phyloP scores from a whole-genome alignment of 805 yeast species.

The Metschnikowia peoriensis region DNA sequence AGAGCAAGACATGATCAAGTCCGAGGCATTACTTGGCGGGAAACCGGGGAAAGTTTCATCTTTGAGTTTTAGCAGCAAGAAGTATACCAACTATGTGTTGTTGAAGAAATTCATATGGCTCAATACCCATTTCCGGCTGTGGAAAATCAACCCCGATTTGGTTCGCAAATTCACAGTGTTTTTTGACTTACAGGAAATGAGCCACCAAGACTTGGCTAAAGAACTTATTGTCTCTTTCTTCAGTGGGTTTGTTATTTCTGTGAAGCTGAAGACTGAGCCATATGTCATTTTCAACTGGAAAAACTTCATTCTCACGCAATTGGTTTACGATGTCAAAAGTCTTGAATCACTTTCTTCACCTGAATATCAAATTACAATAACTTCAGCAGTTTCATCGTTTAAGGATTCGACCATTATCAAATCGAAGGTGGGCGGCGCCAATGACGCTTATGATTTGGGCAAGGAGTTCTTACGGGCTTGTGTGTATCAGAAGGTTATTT shows the following conservation, averaged over 20 bases:
- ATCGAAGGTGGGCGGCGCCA: conserved; percentile 15
- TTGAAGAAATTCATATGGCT: conserved; percentile 32
- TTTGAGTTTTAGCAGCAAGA: conserved; percentile 9
- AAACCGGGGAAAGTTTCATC: conserved; percentile 1
- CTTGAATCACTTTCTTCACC: conserved; percentile 1
- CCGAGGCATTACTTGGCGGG: background rate
- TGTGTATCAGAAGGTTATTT: conserved; percentile 27
- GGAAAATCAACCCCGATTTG: conserved; percentile 20
- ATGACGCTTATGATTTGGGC: conserved; percentile 23
- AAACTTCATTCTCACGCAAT: conserved; percentile 30
- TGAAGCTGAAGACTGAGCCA: conserved; percentile 20
- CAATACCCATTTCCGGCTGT: conserved; percentile 21
- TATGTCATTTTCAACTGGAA: conserved; percentile 34
- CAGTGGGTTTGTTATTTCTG: conserved; percentile 20
- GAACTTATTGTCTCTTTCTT: conserved; percentile 24
- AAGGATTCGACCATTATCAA: conserved; percentile 3
- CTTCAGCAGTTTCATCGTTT: conserved; percentile 3
- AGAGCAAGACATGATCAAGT: background rate
- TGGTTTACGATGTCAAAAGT: conserved; percentile 25
- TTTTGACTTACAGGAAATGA: conserved; percentile 11
- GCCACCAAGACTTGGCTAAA: conserved; percentile 13
- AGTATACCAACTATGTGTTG: conserved; percentile 16
- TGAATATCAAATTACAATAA: conserved; percentile 3
- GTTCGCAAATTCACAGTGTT: conserved; percentile 9
- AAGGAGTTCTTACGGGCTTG: conserved; percentile 31